A percentile compares a stretch with the other conserved stretches of the same genome.
phyloP scores from a whole-genome alignment of 1,284 basidiomycete genomes.

The Ustilago trichophora region DNA sequence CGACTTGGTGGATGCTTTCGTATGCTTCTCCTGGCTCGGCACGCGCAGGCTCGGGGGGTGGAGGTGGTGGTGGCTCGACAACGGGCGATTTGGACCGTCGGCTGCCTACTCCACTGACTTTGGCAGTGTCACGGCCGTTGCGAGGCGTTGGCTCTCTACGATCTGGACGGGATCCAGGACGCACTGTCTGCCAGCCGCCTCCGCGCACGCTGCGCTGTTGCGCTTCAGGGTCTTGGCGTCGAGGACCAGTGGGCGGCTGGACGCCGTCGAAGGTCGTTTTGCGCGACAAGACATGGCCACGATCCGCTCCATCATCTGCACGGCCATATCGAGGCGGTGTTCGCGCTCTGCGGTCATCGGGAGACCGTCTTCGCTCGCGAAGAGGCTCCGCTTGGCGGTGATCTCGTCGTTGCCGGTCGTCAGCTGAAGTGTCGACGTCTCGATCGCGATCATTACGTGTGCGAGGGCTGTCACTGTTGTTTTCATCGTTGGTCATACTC shows the following conservation, averaged over 20 bases:
- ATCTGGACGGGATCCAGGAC: constrained; percentile 18
- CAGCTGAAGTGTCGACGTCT: background rate
- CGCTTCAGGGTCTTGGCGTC: constrained; percentile 17
- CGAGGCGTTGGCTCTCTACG: background rate
- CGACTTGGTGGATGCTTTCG: constrained; percentile 89
- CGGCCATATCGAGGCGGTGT: constrained; percentile 9
- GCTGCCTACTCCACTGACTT: background rate
- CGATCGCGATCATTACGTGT: background rate
- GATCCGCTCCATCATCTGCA: constrained; percentile 13
- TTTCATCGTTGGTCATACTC: constrained; percentile 15
- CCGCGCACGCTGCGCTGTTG: constrained; percentile 31
- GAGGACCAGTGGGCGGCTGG: constrained; percentile 26
- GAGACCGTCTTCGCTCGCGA: constrained; percentile 8
- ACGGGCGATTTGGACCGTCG: background rate
- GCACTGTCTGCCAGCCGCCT: constrained; percentile 38
- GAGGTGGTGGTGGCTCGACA: background rate
- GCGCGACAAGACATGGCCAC: constrained; percentile 27
- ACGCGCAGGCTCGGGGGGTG: constrained; percentile 9
- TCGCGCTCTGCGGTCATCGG: constrained; percentile 10
- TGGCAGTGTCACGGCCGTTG: constrained; percentile 9
- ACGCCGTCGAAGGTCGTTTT: constrained; percentile 18
- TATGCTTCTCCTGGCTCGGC: constrained; percentile 73
- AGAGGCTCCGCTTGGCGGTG: background rate
- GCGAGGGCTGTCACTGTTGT: background rate
- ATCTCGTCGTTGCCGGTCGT: background rate